These are phyloP conservation scores for Thraustotheca clavata DNA, from an alignment of 352 stramenopile species.

Conservation along the genomic window DNA sequence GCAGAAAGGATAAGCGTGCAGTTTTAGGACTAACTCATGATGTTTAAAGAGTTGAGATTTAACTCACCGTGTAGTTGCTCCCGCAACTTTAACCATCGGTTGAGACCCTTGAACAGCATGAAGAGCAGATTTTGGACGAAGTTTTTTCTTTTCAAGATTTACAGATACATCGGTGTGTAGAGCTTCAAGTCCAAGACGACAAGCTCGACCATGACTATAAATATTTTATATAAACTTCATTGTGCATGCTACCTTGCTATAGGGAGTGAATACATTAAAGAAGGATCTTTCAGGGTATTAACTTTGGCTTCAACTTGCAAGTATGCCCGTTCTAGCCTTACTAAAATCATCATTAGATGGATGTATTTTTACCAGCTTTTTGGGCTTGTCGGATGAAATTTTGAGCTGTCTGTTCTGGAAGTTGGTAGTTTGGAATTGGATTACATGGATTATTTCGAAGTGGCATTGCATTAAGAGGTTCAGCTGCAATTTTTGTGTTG, in stretches of 20 bases:
- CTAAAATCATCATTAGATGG: background rate
- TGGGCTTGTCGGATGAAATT: constrained; percentile 2
- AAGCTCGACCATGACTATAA: background rate
- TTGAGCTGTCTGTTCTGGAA: constrained; percentile 5
- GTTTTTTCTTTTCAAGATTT: background rate
- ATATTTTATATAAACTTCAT: background rate
- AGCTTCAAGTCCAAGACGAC: background rate
- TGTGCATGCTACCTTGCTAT: background rate
- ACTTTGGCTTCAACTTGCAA: background rate
- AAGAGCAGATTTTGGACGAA: constrained; percentile 8
- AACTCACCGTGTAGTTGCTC: constrained; percentile 9
- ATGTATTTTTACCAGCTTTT: constrained; percentile 1
- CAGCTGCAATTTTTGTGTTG: no score
- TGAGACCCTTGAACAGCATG: background rate
- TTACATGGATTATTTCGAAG: background rate
- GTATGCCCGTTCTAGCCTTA: constrained; percentile 10
- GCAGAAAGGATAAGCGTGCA: constrained; percentile 6
- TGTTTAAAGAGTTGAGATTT: background rate
- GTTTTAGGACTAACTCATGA: constrained; percentile 10
- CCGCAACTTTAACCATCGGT: constrained; percentile 1
- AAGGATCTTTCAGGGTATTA: background rate
- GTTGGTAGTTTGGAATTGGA: background rate
- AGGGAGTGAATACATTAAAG: constrained; percentile 6
- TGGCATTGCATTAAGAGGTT: background rate
- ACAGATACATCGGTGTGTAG: background rate